These are phyloP conservation scores for Akebia trifoliata DNA, from an alignment of 164 flowering plant species.

Conservation along the genomic window DNA sequence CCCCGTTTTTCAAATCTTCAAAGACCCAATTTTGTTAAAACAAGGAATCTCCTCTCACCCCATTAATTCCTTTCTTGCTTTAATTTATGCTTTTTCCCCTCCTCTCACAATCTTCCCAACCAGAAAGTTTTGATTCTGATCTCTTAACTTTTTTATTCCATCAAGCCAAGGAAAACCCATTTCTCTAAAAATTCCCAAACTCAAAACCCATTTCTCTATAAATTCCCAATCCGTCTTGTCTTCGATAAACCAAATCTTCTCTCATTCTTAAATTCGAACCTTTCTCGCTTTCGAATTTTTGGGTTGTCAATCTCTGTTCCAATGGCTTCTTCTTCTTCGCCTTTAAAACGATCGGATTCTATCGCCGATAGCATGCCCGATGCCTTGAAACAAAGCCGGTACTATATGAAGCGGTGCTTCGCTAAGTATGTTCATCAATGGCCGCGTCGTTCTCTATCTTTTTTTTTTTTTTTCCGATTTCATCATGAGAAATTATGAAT, in stretches of 20 bases:
- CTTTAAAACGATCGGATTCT: slow-evolving; percentile 49
- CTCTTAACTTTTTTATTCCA: slow-evolving; percentile 4
- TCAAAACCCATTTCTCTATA: slow-evolving; percentile 11
- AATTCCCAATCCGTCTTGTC: background rate
- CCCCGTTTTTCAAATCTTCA: background rate
- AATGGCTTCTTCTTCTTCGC: slow-evolving; percentile 40
- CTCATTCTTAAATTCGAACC: background rate
- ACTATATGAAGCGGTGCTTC: slow-evolving; percentile 76
- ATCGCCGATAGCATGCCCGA: slow-evolving; percentile 80
- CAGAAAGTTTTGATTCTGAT: background rate
- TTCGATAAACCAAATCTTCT: background rate
- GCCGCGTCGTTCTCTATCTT: background rate
- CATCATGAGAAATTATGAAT: background rate
- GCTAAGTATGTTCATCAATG: slow-evolving; percentile 31
- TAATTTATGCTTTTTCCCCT: slow-evolving; percentile 34
- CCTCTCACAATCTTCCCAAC: slow-evolving; percentile 9
- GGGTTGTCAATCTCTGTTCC: background rate
- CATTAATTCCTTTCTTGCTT: slow-evolving; percentile 33
- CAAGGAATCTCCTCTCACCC: slow-evolving; percentile 9
- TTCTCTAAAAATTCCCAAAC: slow-evolving; percentile 14
- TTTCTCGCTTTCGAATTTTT: background rate
- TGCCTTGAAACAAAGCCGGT: slow-evolving; percentile 65
- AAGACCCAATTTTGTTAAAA: background rate
- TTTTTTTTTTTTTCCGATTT: background rate
- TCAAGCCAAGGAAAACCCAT: too few species aligned